These are phyloP conservation scores for Hypoxylon sp. DNA, from an alignment of 2,329 filamentous ascomycete species.

Conservation along the genomic window DNA sequence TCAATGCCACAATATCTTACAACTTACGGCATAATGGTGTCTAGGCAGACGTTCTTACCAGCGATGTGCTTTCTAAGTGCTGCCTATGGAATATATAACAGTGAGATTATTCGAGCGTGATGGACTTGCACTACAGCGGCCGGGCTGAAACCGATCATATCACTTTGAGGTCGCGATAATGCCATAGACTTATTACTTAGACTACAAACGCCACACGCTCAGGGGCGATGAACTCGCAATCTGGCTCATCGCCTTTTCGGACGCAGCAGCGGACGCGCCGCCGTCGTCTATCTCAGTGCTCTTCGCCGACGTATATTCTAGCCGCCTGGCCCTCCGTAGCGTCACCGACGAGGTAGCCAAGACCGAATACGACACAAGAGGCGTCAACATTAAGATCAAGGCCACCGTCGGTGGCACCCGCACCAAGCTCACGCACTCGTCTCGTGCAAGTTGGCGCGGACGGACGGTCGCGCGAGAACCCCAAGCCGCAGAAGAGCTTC, in stretches of 20 bases:
- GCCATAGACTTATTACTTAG: conserved; percentile 11
- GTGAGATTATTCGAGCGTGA: neutral
- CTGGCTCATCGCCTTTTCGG: conserved; percentile 5
- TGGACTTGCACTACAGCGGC: neutral
- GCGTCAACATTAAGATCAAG: conserved; percentile 7
- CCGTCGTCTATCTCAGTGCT: conserved; percentile 6
- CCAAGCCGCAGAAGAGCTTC: conserved; percentile 15
- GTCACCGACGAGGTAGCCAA: neutral
- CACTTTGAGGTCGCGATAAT: neutral
- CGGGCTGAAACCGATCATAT: neutral
- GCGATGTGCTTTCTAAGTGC: no score
- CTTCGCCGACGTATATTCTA: conserved; percentile 5
- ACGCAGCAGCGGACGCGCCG: neutral
- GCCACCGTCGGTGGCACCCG: neutral
- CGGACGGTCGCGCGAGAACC: conserved; percentile 14
- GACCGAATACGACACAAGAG: conserved; percentile 4
- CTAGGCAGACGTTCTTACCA: no score
- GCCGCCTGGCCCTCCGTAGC: conserved; percentile 8
- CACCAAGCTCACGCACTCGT: conserved; percentile 14
- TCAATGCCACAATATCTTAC: no score
- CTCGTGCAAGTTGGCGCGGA: conserved; percentile 10
- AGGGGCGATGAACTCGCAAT: conserved; percentile 15
- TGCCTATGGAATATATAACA: neutral
- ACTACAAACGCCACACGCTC: conserved; percentile 19
- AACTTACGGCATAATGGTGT: neutral